phyloP scores from a whole-genome alignment of 345 rosid genomes.

The Hibiscus mutabilis region DNA sequence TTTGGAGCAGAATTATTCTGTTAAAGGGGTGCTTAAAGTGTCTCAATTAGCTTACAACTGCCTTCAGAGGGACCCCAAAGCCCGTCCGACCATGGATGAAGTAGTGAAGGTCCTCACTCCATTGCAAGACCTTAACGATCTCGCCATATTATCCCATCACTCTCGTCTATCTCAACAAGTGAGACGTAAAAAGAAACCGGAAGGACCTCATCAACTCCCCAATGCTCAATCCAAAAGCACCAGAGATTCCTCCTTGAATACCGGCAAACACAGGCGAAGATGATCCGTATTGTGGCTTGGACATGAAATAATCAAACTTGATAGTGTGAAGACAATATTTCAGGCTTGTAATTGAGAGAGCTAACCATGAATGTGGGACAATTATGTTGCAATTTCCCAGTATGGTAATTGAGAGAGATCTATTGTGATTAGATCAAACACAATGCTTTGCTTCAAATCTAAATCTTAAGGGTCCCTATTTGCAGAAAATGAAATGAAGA shows the following conservation, averaged over 20 bases:
- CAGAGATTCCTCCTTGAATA: slow-evolving; percentile 46
- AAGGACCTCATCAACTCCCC: slow-evolving; percentile 31
- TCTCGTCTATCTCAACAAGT: slow-evolving; percentile 62
- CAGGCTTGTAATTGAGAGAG: too few relatives aligned
- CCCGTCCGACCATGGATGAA: slow-evolving; percentile 69
- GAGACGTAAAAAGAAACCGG: slow-evolving; percentile 55
- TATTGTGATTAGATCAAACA: too few relatives aligned
- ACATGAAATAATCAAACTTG: slow-evolving; percentile 2
- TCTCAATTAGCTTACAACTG: slow-evolving; percentile 60
- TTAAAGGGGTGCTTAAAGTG: slow-evolving; percentile 70
- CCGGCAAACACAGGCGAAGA: slow-evolving; percentile 45
- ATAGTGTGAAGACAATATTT: slow-evolving; percentile 17
- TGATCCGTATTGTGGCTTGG: slow-evolving; percentile 13
- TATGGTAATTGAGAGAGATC: too few relatives aligned
- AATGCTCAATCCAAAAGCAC: slow-evolving; percentile 36
- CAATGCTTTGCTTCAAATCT: too few relatives aligned
- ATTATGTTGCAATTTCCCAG: too few relatives aligned
- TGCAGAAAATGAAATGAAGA: not conserved
- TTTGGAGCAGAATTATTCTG: slow-evolving; percentile 77
- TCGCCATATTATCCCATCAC: slow-evolving; percentile 54
- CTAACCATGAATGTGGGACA: too few relatives aligned
- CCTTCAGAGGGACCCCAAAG: slow-evolving; percentile 64
- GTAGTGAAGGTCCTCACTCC: slow-evolving; percentile 58
- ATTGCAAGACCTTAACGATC: slow-evolving; percentile 57
- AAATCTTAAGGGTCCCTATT: too few relatives aligned